phyloP scores from a whole-genome alignment of 2,329 filamentous ascomycete species.

The Colletotrichum noveboracense region DNA sequence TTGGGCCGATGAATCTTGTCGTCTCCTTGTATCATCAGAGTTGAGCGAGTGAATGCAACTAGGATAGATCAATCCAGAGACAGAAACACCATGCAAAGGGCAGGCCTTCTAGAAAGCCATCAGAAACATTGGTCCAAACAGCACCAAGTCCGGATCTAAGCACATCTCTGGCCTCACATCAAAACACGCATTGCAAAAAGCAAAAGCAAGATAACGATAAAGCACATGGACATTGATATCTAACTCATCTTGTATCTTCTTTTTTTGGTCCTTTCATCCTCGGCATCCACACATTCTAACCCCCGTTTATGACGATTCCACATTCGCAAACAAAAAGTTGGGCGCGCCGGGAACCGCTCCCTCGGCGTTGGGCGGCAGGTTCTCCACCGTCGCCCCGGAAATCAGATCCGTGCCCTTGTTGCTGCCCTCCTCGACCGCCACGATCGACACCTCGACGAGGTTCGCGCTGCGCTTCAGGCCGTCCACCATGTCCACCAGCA shows the following conservation, averaged over 20 bases:
- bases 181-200: no score
- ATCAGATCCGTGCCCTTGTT: constrained; percentile 66
- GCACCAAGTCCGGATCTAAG: not conserved
- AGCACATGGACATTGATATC: not conserved
- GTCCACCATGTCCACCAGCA: constrained; percentile 78
- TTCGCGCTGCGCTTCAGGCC: constrained; percentile 78
- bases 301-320: constrained; percentile 47
- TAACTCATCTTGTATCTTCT: not conserved
- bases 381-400: constrained; percentile 59
- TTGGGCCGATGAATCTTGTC: not conserved
- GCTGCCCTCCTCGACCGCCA: constrained; percentile 73
- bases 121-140: not conserved
- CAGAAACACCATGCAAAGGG: not conserved
- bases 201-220: not conserved
- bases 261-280: not conserved
- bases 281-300: not conserved
- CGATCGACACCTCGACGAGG: constrained; percentile 73
- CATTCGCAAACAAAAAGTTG: constrained; percentile 85
- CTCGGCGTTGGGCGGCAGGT: constrained; percentile 67
- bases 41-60: no score
- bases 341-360: constrained; percentile 82
- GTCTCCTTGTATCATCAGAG: no score
- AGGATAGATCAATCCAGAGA: not conserved
- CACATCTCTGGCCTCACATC: not conserved
- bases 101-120: not conserved